These are phyloP conservation scores for Penicillium sp. DNA, from an alignment of 2,329 filamentous ascomycete genomes.

Conservation along the genomic window DNA sequence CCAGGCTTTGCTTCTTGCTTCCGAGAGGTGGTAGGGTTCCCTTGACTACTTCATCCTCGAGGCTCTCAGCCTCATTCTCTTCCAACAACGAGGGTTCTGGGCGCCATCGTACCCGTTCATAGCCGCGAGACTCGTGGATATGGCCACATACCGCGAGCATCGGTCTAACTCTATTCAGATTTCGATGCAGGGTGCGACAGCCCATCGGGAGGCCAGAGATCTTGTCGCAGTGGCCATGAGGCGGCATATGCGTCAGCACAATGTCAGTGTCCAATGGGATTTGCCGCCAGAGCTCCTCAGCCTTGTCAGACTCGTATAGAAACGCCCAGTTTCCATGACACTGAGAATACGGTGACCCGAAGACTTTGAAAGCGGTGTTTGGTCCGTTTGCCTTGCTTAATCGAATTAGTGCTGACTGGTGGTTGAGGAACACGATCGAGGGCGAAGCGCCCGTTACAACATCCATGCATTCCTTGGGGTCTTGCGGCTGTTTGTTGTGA, in stretches of 20 bases:
- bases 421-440: slow-evolving; percentile 58
- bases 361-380: slow-evolving; percentile 58
- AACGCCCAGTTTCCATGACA: slow-evolving; percentile 59
- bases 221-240: slow-evolving; percentile 55
- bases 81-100: neutral
- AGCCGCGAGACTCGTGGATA: slow-evolving; percentile 62
- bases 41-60: slow-evolving; percentile 21
- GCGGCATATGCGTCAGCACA: slow-evolving; percentile 62
- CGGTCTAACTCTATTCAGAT: slow-evolving; percentile 55
- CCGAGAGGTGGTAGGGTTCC: slow-evolving; percentile 46
- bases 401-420: slow-evolving; percentile 51
- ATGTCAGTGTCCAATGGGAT: slow-evolving; percentile 59
- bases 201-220: slow-evolving; percentile 45
- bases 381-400: slow-evolving; percentile 53
- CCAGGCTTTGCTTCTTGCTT: slow-evolving; percentile 59
- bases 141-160: slow-evolving; percentile 62
- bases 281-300: slow-evolving; percentile 52
- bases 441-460: slow-evolving; percentile 47
- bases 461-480: slow-evolving; percentile 49
- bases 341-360: slow-evolving; percentile 62
- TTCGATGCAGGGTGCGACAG: slow-evolving; percentile 53
- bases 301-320: slow-evolving; percentile 53
- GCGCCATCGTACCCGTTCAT: slow-evolving; percentile 57
- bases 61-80: neutral
- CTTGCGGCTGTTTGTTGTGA: slow-evolving; percentile 52